Conservation (phyloP, 345 rosid species). For the Salix purpurea region DNA sequence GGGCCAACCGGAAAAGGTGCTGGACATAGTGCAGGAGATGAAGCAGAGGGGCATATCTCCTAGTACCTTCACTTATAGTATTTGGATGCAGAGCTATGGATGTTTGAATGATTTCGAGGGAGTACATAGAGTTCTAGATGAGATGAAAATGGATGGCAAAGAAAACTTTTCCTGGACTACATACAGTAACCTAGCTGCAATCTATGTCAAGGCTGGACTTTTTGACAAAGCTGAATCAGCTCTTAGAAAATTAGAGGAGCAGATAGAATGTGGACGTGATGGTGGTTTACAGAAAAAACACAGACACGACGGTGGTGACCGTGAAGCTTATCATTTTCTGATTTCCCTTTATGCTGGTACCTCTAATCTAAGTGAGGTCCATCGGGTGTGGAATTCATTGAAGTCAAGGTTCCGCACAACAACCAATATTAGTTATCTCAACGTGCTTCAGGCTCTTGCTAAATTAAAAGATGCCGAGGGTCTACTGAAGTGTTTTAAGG, state of each 20-base stretch:
- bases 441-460: conserved; percentile 53
- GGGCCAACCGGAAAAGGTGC: conserved; percentile 58
- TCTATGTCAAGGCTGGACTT: conserved; percentile 56
- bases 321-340: conserved; percentile 66
- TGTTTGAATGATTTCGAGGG: conserved; percentile 47
- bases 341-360: conserved; percentile 57
- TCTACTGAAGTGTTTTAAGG: conserved; percentile 44
- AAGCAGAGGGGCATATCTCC: conserved; percentile 39
- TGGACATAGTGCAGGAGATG: conserved; percentile 43
- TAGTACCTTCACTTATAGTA: conserved; percentile 26
- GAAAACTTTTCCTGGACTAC: conserved; percentile 42
- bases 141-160: conserved; percentile 33
- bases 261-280: conserved; percentile 20
- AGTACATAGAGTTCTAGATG: conserved; percentile 42
- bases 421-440: conserved; percentile 49
- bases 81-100: conserved; percentile 62
- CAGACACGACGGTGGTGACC: conserved; percentile 13
- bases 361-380: conserved; percentile 47
- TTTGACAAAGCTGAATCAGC: conserved; percentile 61
- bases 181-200: conserved; percentile 52
- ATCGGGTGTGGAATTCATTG: conserved; percentile 54
- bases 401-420: conserved; percentile 36
- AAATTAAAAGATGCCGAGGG: conserved; percentile 57
- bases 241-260: conserved; percentile 55
- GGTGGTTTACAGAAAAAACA: background rate